Percentiles rank a stretch among this genome's conserved stretches.
These are phyloP conservation scores for Aspergillus carbonarius DNA, from an alignment of 2,329 filamentous ascomycete species.

Conservation along the genomic window DNA sequence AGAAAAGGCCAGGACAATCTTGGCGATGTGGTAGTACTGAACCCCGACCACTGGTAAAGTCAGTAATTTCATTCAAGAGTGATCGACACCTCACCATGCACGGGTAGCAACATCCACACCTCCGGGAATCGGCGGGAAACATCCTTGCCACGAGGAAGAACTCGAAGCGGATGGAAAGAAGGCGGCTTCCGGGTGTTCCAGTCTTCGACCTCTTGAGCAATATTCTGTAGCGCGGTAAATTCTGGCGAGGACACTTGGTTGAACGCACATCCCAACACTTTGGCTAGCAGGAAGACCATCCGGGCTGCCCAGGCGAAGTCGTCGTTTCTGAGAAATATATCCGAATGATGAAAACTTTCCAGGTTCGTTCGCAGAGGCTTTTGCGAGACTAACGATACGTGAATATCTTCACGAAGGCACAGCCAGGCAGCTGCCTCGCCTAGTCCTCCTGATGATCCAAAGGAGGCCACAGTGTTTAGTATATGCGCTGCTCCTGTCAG, in stretches of 20 bases:
- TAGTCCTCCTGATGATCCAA: slow-evolving; percentile 40
- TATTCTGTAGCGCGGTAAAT: background rate
- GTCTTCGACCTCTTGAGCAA: slow-evolving; percentile 19
- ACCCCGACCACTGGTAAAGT: slow-evolving; percentile 30
- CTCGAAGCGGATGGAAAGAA: slow-evolving; percentile 29
- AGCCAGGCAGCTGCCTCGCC: slow-evolving; percentile 43
- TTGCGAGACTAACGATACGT: slow-evolving; percentile 36
- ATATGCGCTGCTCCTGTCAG: slow-evolving; percentile 37
- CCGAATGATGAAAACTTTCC: slow-evolving; percentile 34
- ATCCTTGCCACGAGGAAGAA: slow-evolving; percentile 20
- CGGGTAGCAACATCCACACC: slow-evolving; percentile 34
- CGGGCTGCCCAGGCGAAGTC: slow-evolving; percentile 39
- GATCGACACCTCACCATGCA: slow-evolving; percentile 22
- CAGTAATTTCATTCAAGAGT: background rate
- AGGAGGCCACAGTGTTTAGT: slow-evolving; percentile 37
- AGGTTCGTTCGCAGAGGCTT: slow-evolving; percentile 36
- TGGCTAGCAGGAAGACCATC: slow-evolving; percentile 39
- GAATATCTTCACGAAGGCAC: slow-evolving; percentile 41
- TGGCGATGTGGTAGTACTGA: slow-evolving; percentile 38
- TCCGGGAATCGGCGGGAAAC: slow-evolving; percentile 26
- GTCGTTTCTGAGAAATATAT: slow-evolving; percentile 32
- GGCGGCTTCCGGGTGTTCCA: slow-evolving; percentile 24
- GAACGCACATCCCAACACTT: slow-evolving; percentile 26
- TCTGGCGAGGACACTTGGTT: slow-evolving; percentile 2
- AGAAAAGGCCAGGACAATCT: slow-evolving; percentile 28